Evolutionary conservation across 768 basidiomycete species (phyloP).

Genomic region (Sporobolomyces pararoseus): DNA sequence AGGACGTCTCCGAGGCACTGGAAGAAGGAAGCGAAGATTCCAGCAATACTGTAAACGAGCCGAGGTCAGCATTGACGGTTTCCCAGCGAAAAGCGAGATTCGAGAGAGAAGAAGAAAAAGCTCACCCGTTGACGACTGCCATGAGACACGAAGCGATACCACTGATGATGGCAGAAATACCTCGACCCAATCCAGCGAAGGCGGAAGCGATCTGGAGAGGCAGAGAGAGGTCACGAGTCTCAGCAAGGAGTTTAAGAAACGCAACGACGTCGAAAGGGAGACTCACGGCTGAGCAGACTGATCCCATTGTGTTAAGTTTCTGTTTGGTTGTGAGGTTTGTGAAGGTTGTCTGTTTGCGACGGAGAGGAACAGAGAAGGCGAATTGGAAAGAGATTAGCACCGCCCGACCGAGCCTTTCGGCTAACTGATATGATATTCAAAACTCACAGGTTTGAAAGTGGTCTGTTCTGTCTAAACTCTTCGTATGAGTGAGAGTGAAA

Average conservation of each 20-base stretch:
- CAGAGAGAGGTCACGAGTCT: not conserved
- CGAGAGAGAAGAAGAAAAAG: not conserved
- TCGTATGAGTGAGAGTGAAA: not conserved
- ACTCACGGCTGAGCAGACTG: slow-evolving; percentile 18
- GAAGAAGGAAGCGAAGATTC: slow-evolving; percentile 17
- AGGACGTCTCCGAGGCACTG: slow-evolving; percentile 11
- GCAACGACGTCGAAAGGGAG: too few species aligned
- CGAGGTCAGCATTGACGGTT: not conserved
- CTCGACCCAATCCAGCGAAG: slow-evolving; percentile 1
- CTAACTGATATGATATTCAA: not conserved
- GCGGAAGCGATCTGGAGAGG: not conserved
- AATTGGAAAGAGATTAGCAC: not conserved
- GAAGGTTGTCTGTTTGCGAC: not conserved
- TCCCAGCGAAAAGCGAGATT: not conserved
- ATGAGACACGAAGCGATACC: slow-evolving; percentile 11
- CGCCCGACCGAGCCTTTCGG: slow-evolving; percentile 4
- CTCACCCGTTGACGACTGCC: slow-evolving; percentile 11
- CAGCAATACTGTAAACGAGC: slow-evolving; percentile 2
- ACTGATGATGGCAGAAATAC: not conserved
- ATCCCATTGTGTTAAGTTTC: slow-evolving; percentile 1
- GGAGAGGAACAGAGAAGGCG: not conserved
- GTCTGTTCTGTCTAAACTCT: not conserved
- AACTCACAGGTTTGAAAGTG: too few species aligned
- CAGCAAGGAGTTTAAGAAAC: too few species aligned
- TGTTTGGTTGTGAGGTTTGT: not conserved